Evolutionary conservation across 2,329 filamentous ascomycete species (phyloP).

Genomic region (Aspergillus sp.): DNA sequence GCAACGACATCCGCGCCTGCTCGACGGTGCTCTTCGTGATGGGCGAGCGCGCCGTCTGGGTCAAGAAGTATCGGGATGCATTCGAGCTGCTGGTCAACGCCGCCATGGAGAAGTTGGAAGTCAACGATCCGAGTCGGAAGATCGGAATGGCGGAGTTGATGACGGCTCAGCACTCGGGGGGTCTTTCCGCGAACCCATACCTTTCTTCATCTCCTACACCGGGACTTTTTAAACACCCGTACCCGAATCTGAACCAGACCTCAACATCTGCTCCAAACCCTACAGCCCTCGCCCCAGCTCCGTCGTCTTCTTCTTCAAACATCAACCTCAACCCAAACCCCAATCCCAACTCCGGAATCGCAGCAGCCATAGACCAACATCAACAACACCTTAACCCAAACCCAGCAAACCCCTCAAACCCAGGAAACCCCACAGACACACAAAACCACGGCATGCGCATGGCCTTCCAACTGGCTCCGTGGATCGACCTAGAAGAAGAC

Average conservation of each 20-base stretch:
- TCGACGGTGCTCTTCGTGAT: constrained; percentile 52
- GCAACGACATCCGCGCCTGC: constrained; percentile 52
- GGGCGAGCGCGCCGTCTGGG: constrained; percentile 50
- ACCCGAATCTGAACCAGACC: neutral
- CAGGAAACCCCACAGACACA: constrained; percentile 11
- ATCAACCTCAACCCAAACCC: neutral
- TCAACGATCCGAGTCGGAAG: constrained; percentile 33
- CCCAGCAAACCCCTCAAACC: neutral
- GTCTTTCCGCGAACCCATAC: constrained; percentile 4
- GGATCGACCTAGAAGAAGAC: constrained; percentile 39
- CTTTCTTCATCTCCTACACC: neutral
- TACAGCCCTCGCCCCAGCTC: neutral
- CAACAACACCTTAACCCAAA: neutral
- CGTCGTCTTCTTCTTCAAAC: constrained; percentile 1
- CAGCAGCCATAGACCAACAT: neutral
- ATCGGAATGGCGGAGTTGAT: constrained; percentile 42
- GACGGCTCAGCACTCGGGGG: constrained; percentile 32
- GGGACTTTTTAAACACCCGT: constrained; percentile 13
- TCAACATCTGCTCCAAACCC: neutral
- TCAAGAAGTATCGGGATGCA: constrained; percentile 49
- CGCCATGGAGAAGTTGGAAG: constrained; percentile 47
- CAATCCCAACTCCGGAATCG: neutral
- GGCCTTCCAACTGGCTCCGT: constrained; percentile 40
- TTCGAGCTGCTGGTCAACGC: constrained; percentile 50
- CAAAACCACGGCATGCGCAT: constrained; percentile 38